Evolutionary conservation across 495 filamentous ascomycete species (phyloP).

Genomic region (Neohortaea acidophila): DNA sequence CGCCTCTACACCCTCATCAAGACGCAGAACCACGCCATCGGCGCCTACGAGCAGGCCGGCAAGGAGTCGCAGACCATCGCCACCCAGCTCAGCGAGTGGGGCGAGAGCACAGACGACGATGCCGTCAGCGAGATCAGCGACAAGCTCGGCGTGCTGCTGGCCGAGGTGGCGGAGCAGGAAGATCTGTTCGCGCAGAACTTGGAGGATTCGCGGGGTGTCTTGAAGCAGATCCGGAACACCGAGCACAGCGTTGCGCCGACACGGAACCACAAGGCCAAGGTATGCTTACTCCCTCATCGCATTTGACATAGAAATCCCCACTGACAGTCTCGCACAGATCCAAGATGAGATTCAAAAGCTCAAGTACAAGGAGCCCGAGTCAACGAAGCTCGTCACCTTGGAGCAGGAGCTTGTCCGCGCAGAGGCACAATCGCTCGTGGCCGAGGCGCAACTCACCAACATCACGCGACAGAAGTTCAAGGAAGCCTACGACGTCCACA

Average conservation of each 20-base stretch:
- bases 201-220: conserved; percentile 60
- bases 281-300: conserved; percentile 5
- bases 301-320: neutral
- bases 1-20: conserved; percentile 85
- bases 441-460: conserved; percentile 92
- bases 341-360: conserved; percentile 78
- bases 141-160: conserved; percentile 81
- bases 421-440: conserved; percentile 88
- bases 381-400: conserved; percentile 55
- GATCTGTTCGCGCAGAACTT: conserved; percentile 70
- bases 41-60: conserved; percentile 65
- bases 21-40: conserved; percentile 68
- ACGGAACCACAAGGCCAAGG: conserved; percentile 63
- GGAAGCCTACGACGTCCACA: conserved; percentile 77
- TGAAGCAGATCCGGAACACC: conserved; percentile 87
- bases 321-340: conserved; percentile 31
- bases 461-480: conserved; percentile 86
- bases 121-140: conserved; percentile 77
- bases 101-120: conserved; percentile 74
- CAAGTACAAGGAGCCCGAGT: conserved; percentile 77
- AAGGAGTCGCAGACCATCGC: conserved; percentile 71
- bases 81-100: conserved; percentile 90
- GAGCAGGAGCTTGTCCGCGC: conserved; percentile 94
- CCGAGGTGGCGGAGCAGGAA: conserved; percentile 85
- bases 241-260: conserved; percentile 86